Base-by-base conservation (phyloP, 768 basidiomycete genomes). In the Lentinula detonsa region DNA sequence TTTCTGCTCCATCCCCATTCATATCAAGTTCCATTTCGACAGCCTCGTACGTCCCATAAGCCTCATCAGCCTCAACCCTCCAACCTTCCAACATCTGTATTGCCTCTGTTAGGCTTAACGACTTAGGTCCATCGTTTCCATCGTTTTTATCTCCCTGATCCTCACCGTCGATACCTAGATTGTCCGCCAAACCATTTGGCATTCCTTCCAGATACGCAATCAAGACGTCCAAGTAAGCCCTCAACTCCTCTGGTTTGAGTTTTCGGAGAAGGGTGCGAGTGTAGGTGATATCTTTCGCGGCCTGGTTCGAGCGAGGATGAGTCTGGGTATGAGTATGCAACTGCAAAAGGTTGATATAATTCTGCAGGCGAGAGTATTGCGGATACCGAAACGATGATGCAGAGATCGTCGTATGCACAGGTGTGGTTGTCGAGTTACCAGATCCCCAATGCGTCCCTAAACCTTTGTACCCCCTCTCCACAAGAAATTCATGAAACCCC, bases 401-500 rank as follows among this genome's bases (percentile, higher is more conserved):
- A 11, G 53, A 37, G 11, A 18, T 28, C 55, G 39, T n/a, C 28
- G 56, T 46, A 46, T 6, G 34, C 15, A 18, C 11, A 15, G 56
- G 42, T 16, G 18, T 11, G 18, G 35, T 15, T 8, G 34, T 11
- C 18, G 28, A 31, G 11, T 6, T 15, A 8, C 42, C 8, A 4
- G 9, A 59, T n/a, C 63, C 66, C 75, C 73, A 73, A 28, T 56
- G 55, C 4, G 1, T 16, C 33, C 72, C 71, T 1, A 76, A 59
- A 28, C 70, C 72, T 64, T 74, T 81, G 64, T 80, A 76, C 6
- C 81, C 83, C 23, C 77, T 69, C 3, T 69, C 64, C 16, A 70
- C 63, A 68, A 87, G 74, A 42, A 81, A 79, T 4, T 65, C 62
- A 51, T 81, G 80, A 0, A 86, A 68, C 1, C 72, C 65, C 9